phyloP scores from a whole-genome alignment of 192 early-diverging fungal species.

The Glomus cerebriforme region DNA sequence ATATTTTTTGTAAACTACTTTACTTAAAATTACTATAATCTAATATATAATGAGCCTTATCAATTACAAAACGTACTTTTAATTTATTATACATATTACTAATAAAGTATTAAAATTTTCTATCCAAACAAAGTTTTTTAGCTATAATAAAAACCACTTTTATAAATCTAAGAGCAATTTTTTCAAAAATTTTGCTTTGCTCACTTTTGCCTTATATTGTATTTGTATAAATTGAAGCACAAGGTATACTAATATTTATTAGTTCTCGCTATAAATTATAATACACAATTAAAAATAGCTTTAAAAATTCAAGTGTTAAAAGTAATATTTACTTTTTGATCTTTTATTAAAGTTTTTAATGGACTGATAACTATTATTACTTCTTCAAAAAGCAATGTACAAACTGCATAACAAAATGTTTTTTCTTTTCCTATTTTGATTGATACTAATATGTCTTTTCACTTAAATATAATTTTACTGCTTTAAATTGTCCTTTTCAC shows the following conservation, averaged over 20 bases:
- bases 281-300: neutral
- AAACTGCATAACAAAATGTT: neutral
- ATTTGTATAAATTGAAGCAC: neutral
- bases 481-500: neutral
- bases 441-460: constrained; percentile 2
- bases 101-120: neutral
- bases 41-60: neutral
- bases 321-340: constrained; percentile 12
- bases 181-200: neutral
- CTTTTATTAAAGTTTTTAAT: constrained; percentile 2
- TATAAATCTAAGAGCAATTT: neutral
- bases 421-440: constrained; percentile 1
- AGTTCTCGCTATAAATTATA: neutral
- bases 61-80: neutral
- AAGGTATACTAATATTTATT: neutral
- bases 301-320: no score
- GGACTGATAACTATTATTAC: neutral
- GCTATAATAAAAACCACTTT: neutral
- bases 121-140: neutral
- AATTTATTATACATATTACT: neutral
- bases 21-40: neutral
- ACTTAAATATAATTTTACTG: neutral
- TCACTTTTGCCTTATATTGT: neutral
- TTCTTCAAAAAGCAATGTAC: neutral
- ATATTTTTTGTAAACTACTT: no score